A percentile compares a stretch with the other conserved stretches of the same genome.
phyloP scores from a whole-genome alignment of 108 stramenopile genomes.

The Aurantiochytrium sp. region DNA sequence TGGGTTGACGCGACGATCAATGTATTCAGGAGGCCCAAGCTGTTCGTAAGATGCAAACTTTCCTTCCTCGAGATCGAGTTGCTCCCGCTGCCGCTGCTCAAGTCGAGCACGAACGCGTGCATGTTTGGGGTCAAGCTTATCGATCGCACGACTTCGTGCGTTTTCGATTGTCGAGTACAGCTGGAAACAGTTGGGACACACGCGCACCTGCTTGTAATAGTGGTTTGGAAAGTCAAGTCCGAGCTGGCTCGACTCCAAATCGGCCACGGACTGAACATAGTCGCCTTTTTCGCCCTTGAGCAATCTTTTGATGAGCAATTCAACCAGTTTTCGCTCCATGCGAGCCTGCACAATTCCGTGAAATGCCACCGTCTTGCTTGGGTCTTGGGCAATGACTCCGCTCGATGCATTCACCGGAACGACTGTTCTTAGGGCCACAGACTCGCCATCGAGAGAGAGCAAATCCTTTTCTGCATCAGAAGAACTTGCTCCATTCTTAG shows the following conservation, averaged over 20 bases:
- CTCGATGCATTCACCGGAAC: too few species aligned
- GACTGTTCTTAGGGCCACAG: background rate
- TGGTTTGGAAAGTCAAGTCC: conserved; percentile 1
- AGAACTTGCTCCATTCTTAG: too few species aligned
- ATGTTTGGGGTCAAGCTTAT: background rate
- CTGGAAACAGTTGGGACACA: conserved; percentile 21
- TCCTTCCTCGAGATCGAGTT: background rate
- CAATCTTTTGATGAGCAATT: background rate
- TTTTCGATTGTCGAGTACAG: conserved; percentile 21
- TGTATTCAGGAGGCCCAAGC: background rate
- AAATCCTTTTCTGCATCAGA: background rate
- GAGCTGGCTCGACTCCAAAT: background rate
- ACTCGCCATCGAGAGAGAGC: background rate
- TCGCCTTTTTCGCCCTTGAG: background rate
- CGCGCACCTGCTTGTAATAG: conserved; percentile 20
- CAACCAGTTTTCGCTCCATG: background rate
- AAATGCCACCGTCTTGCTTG: background rate
- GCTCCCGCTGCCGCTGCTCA: background rate
- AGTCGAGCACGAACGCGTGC: background rate
- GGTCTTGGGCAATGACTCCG: too few species aligned
- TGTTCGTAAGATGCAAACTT: background rate
- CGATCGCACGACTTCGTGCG: background rate
- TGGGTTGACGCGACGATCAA: background rate
- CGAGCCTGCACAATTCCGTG: background rate
- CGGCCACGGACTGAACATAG: conserved; percentile 11